Evolutionary conservation across 2,329 filamentous ascomycete species (phyloP), one percentile per base, ranked within the genome.

Genomic region (Penicillium psychrosexuale): DNA sequence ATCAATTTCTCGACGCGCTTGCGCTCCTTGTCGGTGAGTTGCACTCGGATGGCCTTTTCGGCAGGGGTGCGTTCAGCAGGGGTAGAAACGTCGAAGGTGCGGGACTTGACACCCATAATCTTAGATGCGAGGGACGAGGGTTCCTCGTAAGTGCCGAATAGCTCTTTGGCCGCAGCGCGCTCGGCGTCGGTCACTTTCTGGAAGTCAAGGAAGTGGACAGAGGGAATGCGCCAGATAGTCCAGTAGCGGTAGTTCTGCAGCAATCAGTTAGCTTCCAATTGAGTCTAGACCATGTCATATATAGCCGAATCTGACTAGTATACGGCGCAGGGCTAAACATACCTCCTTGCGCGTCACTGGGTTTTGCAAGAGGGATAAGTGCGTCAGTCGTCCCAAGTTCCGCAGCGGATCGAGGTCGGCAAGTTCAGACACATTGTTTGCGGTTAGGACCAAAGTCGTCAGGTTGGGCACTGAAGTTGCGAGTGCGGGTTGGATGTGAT

Each of bases 331-430:
- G 28, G 5, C 5, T 27, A 12, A 45, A 76, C 87, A 65, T 72
- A 96, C 92, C 85, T 97, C 92, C 77, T 93, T 96, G 78, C 88
- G 89, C 24, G 89, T 85, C 8, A 97, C 89, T 0, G 94, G 93
- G 72, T 97, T 97, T 58, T 95, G 92, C 53, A 88, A 72, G 70
- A 97, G 72, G 37, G 89, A 85, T 66, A 99, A 72, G 75, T 96
- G 91, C 54, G 87, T 91, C 72, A 99, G 75, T 55, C 82, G 81
- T 53, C 78, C 70, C 66, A 95, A 87, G 19, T 80, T 80, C 28
- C 80, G 82, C 64, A 99, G 77, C n/a, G 87, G 82, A 67, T 97
- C 92, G 57, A 97, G 72, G 72, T 99, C 94, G 44, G 89, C 88
- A 68, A 99, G 79, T 79, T 97, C 92, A 33, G 78, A 76, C 61